phyloP scores from a whole-genome alignment of 257 asterid species.

The Thymus mandschuricus region DNA sequence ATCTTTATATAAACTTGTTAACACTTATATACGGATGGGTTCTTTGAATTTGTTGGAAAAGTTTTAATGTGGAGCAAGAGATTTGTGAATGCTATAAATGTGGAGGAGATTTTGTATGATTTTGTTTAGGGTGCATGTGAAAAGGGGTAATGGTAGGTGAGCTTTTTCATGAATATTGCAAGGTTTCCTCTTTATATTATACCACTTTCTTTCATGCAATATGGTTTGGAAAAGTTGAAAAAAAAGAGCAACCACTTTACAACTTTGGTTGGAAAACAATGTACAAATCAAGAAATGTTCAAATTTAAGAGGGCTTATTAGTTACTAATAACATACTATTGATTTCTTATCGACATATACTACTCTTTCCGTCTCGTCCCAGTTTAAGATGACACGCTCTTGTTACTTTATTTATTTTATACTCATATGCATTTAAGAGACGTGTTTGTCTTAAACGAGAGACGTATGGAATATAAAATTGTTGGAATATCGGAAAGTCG shows the following conservation, averaged over 20 bases:
- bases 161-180: conserved; percentile 31
- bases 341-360: too few relatives aligned
- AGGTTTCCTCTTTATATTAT: conserved; percentile 6
- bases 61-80: conserved; percentile 43
- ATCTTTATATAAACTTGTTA: conserved; percentile 4
- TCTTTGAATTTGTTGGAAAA: conserved; percentile 29
- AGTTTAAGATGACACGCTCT: too few relatives aligned
- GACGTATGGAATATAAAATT: too few relatives aligned
- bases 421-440: too few relatives aligned
- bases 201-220: conserved; percentile 25
- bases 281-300: neutral
- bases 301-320: neutral
- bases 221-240: conserved; percentile 10
- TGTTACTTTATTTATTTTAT: too few relatives aligned
- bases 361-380: too few relatives aligned
- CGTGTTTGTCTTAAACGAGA: too few relatives aligned
- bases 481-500: too few relatives aligned
- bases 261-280: neutral
- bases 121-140: conserved; percentile 40
- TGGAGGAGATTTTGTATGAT: conserved; percentile 24
- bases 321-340: too few relatives aligned
- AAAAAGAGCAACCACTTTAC: conserved; percentile 9
- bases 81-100: conserved; percentile 51
- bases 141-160: conserved; percentile 36
- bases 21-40: conserved; percentile 28